Conservation (phyloP, 495 filamentous ascomycete genomes). For the Hypoxylon lienhwacheense region DNA sequence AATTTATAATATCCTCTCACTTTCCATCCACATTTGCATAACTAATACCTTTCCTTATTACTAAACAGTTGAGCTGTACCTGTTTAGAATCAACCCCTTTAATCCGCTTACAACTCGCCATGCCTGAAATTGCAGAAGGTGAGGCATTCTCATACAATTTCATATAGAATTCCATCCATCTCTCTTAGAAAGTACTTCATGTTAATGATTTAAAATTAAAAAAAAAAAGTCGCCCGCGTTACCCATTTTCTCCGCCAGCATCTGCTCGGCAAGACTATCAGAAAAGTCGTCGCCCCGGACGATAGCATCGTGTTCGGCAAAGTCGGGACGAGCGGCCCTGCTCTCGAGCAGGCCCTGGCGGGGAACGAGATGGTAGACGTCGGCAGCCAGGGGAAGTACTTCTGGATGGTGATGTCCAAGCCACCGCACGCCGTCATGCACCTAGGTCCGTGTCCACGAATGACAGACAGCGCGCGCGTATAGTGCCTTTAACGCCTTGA, state of each 20-base stretch:
- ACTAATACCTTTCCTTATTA: too few relatives aligned
- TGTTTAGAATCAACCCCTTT: background rate
- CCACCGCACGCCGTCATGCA: constrained; percentile 91
- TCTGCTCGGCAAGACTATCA: constrained; percentile 79
- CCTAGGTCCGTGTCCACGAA: constrained; percentile 58
- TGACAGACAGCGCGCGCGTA: too few relatives aligned
- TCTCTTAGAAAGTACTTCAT: background rate
- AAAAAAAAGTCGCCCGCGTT: constrained; percentile 68
- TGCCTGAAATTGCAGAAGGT: constrained; percentile 84
- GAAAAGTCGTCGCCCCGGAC: constrained; percentile 67
- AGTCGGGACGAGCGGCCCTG: constrained; percentile 71
- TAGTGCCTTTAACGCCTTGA: background rate
- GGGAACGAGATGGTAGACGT: constrained; percentile 77
- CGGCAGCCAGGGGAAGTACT: constrained; percentile 91
- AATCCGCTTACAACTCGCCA: constrained; percentile 34
- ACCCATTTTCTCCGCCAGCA: constrained; percentile 80
- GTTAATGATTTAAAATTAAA: constrained; percentile 9
- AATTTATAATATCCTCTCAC: background rate
- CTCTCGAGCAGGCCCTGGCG: constrained; percentile 70
- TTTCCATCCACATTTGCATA: too few relatives aligned
- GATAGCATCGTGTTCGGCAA: constrained; percentile 87
- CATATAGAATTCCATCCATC: background rate
- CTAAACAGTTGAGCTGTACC: background rate
- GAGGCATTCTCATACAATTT: constrained; percentile 14
- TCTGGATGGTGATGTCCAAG: constrained; percentile 64